These are phyloP conservation scores for Sporothrix brasiliensis DNA, from an alignment of 2,329 filamentous ascomycete genomes.

Conservation along the genomic window DNA sequence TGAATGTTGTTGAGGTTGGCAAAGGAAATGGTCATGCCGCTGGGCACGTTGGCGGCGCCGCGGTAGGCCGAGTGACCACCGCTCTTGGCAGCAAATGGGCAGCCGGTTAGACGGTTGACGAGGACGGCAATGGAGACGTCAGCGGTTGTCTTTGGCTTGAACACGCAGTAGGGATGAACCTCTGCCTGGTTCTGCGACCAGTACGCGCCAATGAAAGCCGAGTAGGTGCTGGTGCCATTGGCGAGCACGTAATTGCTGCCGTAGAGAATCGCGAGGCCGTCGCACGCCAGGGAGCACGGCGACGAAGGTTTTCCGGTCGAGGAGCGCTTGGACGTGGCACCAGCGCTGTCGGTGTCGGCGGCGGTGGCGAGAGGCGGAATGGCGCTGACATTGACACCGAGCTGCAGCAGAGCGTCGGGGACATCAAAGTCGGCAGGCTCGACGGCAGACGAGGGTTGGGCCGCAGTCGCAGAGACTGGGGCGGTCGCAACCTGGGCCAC, in stretches of 20 bases:
- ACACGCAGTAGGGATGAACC: slow-evolving; percentile 40
- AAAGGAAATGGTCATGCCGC: slow-evolving; percentile 60
- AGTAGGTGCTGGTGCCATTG: not conserved
- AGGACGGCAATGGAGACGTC: slow-evolving; percentile 50
- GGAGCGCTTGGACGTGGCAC: not conserved
- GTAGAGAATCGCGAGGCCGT: not conserved
- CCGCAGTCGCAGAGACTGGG: not conserved
- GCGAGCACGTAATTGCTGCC: not conserved
- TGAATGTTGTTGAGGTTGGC: slow-evolving; percentile 52
- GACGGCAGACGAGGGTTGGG: not conserved
- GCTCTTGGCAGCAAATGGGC: slow-evolving; percentile 57
- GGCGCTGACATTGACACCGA: slow-evolving; percentile 5
- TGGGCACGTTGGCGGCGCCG: slow-evolving; percentile 53
- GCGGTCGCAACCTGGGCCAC: not conserved
- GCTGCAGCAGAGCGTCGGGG: not conserved
- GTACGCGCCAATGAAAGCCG: not conserved
- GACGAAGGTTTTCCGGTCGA: not conserved
- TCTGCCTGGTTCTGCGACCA: slow-evolving; percentile 25
- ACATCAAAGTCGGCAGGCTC: not conserved
- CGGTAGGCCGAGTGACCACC: slow-evolving; percentile 58
- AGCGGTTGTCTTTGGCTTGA: slow-evolving; percentile 46
- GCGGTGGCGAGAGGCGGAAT: not conserved
- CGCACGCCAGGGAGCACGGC: not conserved
- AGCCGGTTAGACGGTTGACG: slow-evolving; percentile 48
- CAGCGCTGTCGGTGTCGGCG: not conserved